These are phyloP conservation scores for Marasmius fiardii DNA, from an alignment of 1,284 basidiomycete genomes.

Conservation along the genomic window DNA sequence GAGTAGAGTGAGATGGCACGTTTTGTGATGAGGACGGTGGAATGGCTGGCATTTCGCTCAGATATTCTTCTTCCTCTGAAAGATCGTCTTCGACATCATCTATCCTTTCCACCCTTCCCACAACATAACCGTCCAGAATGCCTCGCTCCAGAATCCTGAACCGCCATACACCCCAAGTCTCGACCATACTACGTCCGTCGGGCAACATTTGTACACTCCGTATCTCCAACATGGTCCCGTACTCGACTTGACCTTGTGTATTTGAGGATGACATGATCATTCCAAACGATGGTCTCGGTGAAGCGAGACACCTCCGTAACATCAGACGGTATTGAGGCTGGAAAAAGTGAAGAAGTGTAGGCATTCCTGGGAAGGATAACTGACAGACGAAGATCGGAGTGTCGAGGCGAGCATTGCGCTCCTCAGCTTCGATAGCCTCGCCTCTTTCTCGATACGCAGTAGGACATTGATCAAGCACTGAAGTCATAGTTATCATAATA, in stretches of 20 bases:
- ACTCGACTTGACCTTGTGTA: constrained; percentile 57
- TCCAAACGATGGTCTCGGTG: constrained; percentile 74
- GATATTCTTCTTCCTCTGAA: neutral
- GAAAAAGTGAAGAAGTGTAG: constrained; percentile 88
- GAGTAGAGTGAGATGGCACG: neutral
- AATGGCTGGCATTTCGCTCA: neutral
- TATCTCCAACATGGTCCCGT: constrained; percentile 93
- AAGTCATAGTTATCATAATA: too few species aligned
- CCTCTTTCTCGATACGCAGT: constrained; percentile 47
- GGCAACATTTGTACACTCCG: constrained; percentile 81
- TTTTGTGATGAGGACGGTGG: constrained; percentile 9
- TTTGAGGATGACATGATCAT: constrained; percentile 68
- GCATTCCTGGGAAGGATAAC: constrained; percentile 87
- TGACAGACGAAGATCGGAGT: constrained; percentile 92
- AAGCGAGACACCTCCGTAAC: constrained; percentile 88
- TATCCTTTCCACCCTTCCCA: constrained; percentile 74
- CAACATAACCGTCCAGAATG: constrained; percentile 84
- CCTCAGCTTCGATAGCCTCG: constrained; percentile 65
- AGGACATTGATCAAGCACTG: constrained; percentile 67
- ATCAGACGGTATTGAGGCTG: constrained; percentile 91
- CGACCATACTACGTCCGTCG: constrained; percentile 88
- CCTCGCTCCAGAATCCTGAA: constrained; percentile 86
- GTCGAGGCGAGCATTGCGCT: constrained; percentile 73
- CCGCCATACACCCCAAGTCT: constrained; percentile 80
- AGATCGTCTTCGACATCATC: constrained; percentile 33